Evolutionary conservation across 371 early-diverging fungal genomes (phyloP).

Genomic region (Cokeromyces recurvatus): DNA sequence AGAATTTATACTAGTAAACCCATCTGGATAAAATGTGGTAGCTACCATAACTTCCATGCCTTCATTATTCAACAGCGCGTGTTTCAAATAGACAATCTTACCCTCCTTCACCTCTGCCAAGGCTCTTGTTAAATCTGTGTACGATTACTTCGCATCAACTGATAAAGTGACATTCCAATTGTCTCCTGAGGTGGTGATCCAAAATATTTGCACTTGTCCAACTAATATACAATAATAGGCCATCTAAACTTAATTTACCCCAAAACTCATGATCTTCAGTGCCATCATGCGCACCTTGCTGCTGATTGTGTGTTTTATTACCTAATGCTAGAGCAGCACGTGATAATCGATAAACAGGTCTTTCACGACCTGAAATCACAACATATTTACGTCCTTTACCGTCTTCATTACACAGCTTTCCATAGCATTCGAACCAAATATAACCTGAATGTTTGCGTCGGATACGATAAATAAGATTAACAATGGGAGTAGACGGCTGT

Average conservation of each 20-base stretch:
- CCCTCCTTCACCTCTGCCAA: slow-evolving; percentile 47
- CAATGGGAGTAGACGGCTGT: slow-evolving; percentile 19
- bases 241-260: slow-evolving; percentile 59
- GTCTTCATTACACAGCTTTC: slow-evolving; percentile 50
- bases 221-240: slow-evolving; percentile 51
- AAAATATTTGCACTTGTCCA: slow-evolving; percentile 33
- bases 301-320: slow-evolving; percentile 8
- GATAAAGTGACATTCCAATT: slow-evolving; percentile 52
- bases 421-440: slow-evolving; percentile 59
- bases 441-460: slow-evolving; percentile 50
- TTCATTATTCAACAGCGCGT: slow-evolving; percentile 33
- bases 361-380: slow-evolving; percentile 52
- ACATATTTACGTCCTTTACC: slow-evolving; percentile 61
- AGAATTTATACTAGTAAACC: too few relatives aligned
- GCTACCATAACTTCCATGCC: slow-evolving; percentile 41
- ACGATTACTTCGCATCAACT: slow-evolving; percentile 47
- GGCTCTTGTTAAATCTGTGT: slow-evolving; percentile 46
- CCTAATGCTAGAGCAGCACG: slow-evolving; percentile 12
- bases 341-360: slow-evolving; percentile 36
- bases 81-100: slow-evolving; percentile 26
- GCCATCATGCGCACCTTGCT: slow-evolving; percentile 11
- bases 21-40: slow-evolving; percentile 35
- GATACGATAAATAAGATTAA: slow-evolving; percentile 57
- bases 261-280: slow-evolving; percentile 49
- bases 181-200: slow-evolving; percentile 45